phyloP scores from a whole-genome alignment of 371 early-diverging fungal genomes.

The Synchytrium microbalum region DNA sequence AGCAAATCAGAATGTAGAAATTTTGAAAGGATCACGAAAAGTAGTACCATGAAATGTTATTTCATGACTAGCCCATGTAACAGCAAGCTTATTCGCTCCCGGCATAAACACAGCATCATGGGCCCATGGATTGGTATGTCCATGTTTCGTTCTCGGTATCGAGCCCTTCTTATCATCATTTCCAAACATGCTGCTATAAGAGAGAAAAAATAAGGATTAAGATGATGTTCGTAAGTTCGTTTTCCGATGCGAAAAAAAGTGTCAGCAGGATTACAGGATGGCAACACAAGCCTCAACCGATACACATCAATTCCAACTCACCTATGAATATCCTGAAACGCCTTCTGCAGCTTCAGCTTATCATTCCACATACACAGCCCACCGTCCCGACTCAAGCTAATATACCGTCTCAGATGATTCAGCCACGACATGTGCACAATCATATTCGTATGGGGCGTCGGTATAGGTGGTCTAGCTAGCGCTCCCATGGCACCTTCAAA shows the following conservation, averaged over 20 bases:
- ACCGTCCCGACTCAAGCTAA: constrained; percentile 39
- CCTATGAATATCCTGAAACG: constrained; percentile 19
- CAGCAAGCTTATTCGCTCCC: constrained; percentile 30
- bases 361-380: constrained; percentile 41
- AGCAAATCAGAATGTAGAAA: background rate
- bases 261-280: too few relatives aligned
- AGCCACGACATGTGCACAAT: constrained; percentile 28
- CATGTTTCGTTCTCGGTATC: constrained; percentile 15
- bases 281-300: too few relatives aligned
- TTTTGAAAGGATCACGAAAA: background rate
- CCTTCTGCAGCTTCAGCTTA: constrained; percentile 34
- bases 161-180: constrained; percentile 20
- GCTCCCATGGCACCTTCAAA: background rate
- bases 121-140: constrained; percentile 27
- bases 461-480: background rate
- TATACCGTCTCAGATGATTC: constrained; percentile 15
- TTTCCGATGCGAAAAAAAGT: too few relatives aligned
- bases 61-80: constrained; percentile 39
- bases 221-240: too few relatives aligned
- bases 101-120: constrained; percentile 29
- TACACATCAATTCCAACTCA: too few relatives aligned
- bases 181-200: constrained; percentile 44
- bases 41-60: constrained; percentile 37
- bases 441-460: constrained; percentile 34
- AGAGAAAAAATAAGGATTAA: background rate